Conservation (phyloP, 106 monocot species). For the Dendrobium officinale region DNA sequence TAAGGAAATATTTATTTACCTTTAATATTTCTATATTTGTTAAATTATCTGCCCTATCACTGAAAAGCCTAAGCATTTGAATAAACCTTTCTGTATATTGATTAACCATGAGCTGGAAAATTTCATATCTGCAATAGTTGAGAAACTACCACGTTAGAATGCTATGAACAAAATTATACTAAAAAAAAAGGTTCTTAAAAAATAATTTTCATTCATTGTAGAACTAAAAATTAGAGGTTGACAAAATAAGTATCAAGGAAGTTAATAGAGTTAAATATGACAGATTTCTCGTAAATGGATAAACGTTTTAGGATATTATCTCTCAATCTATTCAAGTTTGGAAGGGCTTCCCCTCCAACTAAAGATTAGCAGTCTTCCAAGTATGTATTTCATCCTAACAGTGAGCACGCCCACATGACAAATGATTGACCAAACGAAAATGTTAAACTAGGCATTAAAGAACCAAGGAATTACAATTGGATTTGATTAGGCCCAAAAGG, state of each 20-base stretch:
- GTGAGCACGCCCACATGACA: no score
- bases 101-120: constrained; percentile 99
- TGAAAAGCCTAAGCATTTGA: constrained; percentile 94
- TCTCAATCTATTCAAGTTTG: no score
- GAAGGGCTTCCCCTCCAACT: no score
- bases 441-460: no score
- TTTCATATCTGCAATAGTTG: constrained; percentile 78
- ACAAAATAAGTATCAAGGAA: not conserved
- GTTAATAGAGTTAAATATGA: no score
- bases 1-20: constrained; percentile 31
- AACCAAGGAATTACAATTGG: no score
- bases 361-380: no score
- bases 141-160: not conserved
- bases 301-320: no score
- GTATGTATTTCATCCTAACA: no score
- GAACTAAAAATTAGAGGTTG: not conserved
- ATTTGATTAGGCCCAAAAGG: no score
- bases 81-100: constrained; percentile 97
- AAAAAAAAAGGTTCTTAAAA: not conserved
- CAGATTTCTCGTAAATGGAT: no score
- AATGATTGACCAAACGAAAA: no score
- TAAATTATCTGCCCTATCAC: constrained; percentile 78
- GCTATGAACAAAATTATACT: not conserved
- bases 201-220: not conserved
- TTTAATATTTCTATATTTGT: constrained; percentile 94